Base-by-base conservation (phyloP, 2,329 filamentous ascomycete genomes). In the Arthrobotrys conoides region DNA sequence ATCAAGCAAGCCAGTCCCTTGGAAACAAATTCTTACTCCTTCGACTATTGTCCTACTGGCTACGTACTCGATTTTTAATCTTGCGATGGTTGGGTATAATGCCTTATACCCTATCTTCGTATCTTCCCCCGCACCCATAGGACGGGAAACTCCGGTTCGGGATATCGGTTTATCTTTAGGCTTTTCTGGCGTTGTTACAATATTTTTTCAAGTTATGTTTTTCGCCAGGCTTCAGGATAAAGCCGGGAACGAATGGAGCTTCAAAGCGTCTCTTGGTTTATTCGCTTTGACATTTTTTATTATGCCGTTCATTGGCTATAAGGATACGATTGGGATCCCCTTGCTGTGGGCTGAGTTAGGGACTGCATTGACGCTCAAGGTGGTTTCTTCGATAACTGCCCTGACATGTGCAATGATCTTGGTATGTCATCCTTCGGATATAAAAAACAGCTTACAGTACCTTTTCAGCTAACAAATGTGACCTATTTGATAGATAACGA, bases 31-130 rank as follows among this genome's bases (percentile, higher is more conserved):
- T 0, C 87, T 95, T 64, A 97, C 93, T 82, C 88, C 90, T 72
- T 94, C 96, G 76, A 97, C 94, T 0, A 84, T 97, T 12, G 86
- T 96, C 1, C 88, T 99, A 0, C 88, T 99, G 5, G 84, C 89
- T 66, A 96, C 94, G 0, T 98, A 97, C 83, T 89, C 97, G 51
- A 91, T 98, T 63, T 99, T 98, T 83, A 94, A 97, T 82, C 88
- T 99, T 4, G 91, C 92, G 78, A 98, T 98, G 84, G 93, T 97
- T 81, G 94, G 93, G 2, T 99, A 94, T 88, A 97, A 97, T 85
- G 95, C 93, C 18, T 87, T 99, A 0, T 99, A 96, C 82, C 96
- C 96, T 0, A 95, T 98, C 68, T 99, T 98, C 82, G 93, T 91
- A 0, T 91, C 94, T 69, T 90, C 92, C 0, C 84, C 88, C 0